phyloP scores from a whole-genome alignment of 768 basidiomycete species.

The Cystobasidium onofrii region DNA sequence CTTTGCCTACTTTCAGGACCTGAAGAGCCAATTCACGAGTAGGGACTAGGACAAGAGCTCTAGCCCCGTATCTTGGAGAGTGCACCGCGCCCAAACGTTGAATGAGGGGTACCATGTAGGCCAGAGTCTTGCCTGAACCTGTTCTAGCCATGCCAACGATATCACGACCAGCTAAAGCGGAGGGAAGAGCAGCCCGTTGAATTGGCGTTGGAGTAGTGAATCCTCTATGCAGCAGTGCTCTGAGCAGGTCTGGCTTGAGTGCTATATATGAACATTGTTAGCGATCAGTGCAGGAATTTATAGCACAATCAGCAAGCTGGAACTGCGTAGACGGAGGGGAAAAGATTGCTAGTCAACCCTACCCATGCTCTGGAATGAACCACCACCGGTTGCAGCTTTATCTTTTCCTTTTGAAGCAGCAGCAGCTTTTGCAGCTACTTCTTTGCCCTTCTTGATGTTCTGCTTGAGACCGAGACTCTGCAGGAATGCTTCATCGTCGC shows the following conservation, averaged over 20 bases:
- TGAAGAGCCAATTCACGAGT: constrained; percentile 91
- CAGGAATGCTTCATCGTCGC: constrained; percentile 18
- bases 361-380: constrained; percentile 90
- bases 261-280: constrained; percentile 49
- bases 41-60: constrained; percentile 81
- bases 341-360: constrained; percentile 46
- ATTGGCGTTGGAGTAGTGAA: constrained; percentile 94
- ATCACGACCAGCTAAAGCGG: constrained; percentile 74
- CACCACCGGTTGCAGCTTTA: constrained; percentile 70
- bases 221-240: constrained; percentile 80
- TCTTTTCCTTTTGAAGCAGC: constrained; percentile 53
- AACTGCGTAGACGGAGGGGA: no score
- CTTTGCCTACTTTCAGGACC: constrained; percentile 87
- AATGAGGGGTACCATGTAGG: constrained; percentile 85
- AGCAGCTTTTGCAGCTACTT: constrained; percentile 55
- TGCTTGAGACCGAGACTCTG: constrained; percentile 49
- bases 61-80: constrained; percentile 52
- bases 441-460: constrained; percentile 65
- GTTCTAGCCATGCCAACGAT: constrained; percentile 98
- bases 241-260: constrained; percentile 70
- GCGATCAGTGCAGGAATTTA: background rate
- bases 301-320: constrained; percentile 21
- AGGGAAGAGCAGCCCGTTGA: constrained; percentile 79
- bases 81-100: constrained; percentile 77
- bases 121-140: constrained; percentile 93